Evolutionary conservation across 768 basidiomycete species (phyloP).

Genomic region (Psilocybe tampanensis): DNA sequence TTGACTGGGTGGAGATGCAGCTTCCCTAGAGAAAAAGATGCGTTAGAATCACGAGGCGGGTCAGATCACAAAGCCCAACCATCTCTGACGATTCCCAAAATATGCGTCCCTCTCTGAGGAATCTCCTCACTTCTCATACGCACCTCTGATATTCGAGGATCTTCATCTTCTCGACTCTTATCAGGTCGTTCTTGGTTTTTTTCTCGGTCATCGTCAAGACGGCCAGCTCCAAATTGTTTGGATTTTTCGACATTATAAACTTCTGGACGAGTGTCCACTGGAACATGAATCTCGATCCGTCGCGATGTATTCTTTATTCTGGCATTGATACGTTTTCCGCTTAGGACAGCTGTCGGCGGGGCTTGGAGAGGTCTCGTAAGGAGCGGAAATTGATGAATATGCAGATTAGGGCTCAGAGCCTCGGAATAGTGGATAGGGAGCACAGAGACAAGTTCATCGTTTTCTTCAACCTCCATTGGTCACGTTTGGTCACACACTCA

Average conservation of each 20-base stretch:
- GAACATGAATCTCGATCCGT: constrained; percentile 77
- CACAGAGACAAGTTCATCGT: constrained; percentile 66
- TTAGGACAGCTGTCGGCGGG: constrained; percentile 71
- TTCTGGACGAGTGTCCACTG: constrained; percentile 77
- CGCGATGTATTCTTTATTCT: constrained; percentile 66
- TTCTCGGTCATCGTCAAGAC: constrained; percentile 75
- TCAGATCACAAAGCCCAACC: constrained; percentile 42
- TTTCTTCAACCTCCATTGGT: constrained; percentile 31
- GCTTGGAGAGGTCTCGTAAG: constrained; percentile 71
- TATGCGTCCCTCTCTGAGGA: constrained; percentile 62
- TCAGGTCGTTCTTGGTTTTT: constrained; percentile 64
- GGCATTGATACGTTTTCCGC: constrained; percentile 78
- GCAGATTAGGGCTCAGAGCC: constrained; percentile 60
- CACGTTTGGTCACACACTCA: constrained; percentile 13
- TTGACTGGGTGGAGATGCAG: constrained; percentile 79
- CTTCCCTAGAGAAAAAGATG: constrained; percentile 44
- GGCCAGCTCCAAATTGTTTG: constrained; percentile 64
- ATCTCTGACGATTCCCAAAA: constrained; percentile 77
- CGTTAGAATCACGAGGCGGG: neutral
- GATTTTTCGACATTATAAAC: constrained; percentile 81
- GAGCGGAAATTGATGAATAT: constrained; percentile 83
- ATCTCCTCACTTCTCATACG: constrained; percentile 76
- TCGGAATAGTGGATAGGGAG: constrained; percentile 78
- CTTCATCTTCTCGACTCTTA: constrained; percentile 49
- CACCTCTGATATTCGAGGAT: constrained; percentile 67